These are phyloP conservation scores for Saturnispora galanensis DNA, from an alignment of 805 yeast species.

Conservation along the genomic window DNA sequence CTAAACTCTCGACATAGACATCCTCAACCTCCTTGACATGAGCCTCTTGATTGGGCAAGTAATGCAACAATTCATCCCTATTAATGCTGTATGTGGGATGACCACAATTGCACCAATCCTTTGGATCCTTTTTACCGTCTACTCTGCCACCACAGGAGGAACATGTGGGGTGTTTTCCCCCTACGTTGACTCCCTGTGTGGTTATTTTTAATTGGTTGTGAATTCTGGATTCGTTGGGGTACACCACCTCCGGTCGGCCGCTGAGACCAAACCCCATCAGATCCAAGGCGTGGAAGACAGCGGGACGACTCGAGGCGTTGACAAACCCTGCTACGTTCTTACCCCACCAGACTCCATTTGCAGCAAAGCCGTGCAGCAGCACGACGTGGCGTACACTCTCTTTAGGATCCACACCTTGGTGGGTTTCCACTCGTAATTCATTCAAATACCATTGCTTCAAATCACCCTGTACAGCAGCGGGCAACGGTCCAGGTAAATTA, in stretches of 20 bases:
- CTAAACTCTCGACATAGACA: constrained; percentile 50
- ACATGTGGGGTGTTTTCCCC: constrained; percentile 9
- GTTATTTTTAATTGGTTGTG: constrained; percentile 20
- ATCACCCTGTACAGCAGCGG: constrained; percentile 3
- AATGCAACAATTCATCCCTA: constrained; percentile 9
- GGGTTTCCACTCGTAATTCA: constrained; percentile 22
- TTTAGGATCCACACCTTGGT: not conserved
- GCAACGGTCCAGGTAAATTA: constrained; percentile 5
- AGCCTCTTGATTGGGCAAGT: constrained; percentile 28
- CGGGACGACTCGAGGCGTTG: constrained; percentile 11
- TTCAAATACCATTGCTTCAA: constrained; percentile 16
- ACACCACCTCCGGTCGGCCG: constrained; percentile 32
- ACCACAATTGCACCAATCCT: constrained; percentile 8
- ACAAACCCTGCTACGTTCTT: constrained; percentile 39
- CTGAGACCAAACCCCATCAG: constrained; percentile 48
- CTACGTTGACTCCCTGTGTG: constrained; percentile 16
- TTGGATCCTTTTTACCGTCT: constrained; percentile 10
- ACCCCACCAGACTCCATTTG: constrained; percentile 47
- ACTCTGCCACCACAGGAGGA: constrained; percentile 11
- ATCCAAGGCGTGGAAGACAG: constrained; percentile 33
- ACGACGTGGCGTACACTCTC: constrained; percentile 30
- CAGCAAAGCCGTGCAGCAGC: constrained; percentile 49
- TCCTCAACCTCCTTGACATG: constrained; percentile 39
- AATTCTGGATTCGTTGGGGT: constrained; percentile 15
- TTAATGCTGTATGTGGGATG: constrained; percentile 2